Evolutionary conservation across 192 early-diverging fungal genomes (phyloP).

Genomic region (Phycomyces nitens): DNA sequence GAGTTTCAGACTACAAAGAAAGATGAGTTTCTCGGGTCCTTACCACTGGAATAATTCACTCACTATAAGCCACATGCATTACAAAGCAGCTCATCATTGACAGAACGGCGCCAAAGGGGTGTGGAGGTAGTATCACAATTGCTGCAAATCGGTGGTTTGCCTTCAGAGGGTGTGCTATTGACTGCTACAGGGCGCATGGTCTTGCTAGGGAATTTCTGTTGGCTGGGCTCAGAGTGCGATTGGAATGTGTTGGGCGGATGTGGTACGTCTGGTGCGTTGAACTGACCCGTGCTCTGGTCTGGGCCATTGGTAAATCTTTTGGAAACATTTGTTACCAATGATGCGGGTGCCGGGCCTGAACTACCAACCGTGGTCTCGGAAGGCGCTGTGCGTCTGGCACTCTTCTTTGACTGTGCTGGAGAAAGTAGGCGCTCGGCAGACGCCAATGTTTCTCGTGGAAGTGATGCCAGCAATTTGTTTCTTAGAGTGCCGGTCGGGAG

Average conservation of each 20-base stretch:
- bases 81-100: slow-evolving; percentile 49
- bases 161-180: no score
- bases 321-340: no score
- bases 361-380: no score
- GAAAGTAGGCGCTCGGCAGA: slow-evolving; percentile 12
- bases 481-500: slow-evolving; percentile 18
- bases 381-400: no score
- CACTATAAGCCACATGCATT: slow-evolving; percentile 60
- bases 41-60: slow-evolving; percentile 13
- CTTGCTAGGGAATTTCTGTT: no score
- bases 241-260: no score
- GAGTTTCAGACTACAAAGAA: slow-evolving; percentile 10
- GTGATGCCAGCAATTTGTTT: slow-evolving; percentile 16
- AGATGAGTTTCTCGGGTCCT: neutral
- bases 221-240: no score
- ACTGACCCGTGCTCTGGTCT: no score
- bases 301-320: no score
- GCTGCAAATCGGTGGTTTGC: slow-evolving; percentile 45
- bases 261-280: no score
- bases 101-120: slow-evolving; percentile 85
- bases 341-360: no score
- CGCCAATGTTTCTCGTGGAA: slow-evolving; percentile 17
- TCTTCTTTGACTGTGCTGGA: neutral
- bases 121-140: slow-evolving; percentile 84
- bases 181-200: no score